Evolutionary conservation across 768 basidiomycete species (phyloP).

Genomic region (Tylopilus rubrobrunneus): DNA sequence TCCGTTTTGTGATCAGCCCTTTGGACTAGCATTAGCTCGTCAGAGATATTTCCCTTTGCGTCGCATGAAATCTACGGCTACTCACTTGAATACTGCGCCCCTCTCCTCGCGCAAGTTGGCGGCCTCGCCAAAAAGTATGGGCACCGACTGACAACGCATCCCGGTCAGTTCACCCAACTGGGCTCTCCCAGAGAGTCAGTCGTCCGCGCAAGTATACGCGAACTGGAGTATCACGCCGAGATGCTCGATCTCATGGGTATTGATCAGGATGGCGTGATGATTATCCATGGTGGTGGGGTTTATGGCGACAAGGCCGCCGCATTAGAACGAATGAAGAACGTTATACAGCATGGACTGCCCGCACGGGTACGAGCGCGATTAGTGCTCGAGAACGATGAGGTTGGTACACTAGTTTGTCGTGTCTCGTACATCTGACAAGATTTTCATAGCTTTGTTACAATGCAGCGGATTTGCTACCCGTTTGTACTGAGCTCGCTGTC

Average conservation of each 20-base stretch:
- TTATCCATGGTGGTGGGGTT: constrained; percentile 82
- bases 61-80: constrained; percentile 81
- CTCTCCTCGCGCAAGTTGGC: constrained; percentile 53
- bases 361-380: constrained; percentile 65
- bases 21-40: constrained; percentile 43
- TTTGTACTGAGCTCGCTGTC: constrained; percentile 80
- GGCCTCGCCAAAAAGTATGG: constrained; percentile 64
- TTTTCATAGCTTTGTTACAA: constrained; percentile 68
- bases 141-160: constrained; percentile 82
- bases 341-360: constrained; percentile 56
- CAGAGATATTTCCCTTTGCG: constrained; percentile 92
- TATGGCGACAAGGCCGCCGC: constrained; percentile 78
- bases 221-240: constrained; percentile 83
- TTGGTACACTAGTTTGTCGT: constrained; percentile 19
- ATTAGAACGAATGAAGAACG: constrained; percentile 67
- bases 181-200: constrained; percentile 77
- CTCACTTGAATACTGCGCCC: constrained; percentile 67
- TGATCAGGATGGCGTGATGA: constrained; percentile 82
- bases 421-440: not conserved
- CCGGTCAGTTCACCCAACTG: constrained; percentile 82
- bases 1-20: not conserved
- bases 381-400: constrained; percentile 95
- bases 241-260: constrained; percentile 84
- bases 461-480: constrained; percentile 80
- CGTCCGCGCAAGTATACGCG: constrained; percentile 69